Percentiles rank a stretch among this genome's conserved stretches.
Evolutionary conservation across 2,329 filamentous ascomycete species (phyloP).

Genomic region (Chrysoporthe deuterocubensis): DNA sequence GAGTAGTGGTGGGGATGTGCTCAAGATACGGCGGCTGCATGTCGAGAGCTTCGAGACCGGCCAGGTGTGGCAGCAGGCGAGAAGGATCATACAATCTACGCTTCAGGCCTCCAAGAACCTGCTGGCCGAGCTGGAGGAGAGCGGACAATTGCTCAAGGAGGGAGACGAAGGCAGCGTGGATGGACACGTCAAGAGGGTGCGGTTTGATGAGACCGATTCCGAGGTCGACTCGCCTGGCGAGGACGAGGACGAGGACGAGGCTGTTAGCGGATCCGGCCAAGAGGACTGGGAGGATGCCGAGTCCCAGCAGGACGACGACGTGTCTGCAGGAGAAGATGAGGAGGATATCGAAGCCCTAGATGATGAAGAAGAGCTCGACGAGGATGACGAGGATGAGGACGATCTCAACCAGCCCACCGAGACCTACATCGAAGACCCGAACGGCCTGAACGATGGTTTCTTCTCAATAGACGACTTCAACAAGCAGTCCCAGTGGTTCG

Average conservation of each 20-base stretch:
- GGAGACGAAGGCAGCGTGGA: slow-evolving; percentile 29
- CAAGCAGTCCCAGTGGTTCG: slow-evolving; percentile 85
- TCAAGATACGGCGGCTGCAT: slow-evolving; percentile 84
- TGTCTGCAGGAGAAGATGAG: slow-evolving; percentile 36
- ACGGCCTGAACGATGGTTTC: slow-evolving; percentile 95
- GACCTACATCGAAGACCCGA: slow-evolving; percentile 70
- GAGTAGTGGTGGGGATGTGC: slow-evolving; percentile 52
- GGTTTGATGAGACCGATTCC: slow-evolving; percentile 44
- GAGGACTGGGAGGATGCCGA: slow-evolving; percentile 41
- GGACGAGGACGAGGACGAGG: slow-evolving; percentile 21
- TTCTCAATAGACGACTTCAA: slow-evolving; percentile 99
- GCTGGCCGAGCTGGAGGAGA: slow-evolving; percentile 54
- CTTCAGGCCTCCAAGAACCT: slow-evolving; percentile 52
- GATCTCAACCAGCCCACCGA: slow-evolving; percentile 53
- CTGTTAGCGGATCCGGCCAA: slow-evolving; percentile 38
- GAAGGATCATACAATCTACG: slow-evolving; percentile 71
- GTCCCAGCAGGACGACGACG: slow-evolving; percentile 32
- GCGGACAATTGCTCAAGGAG: slow-evolving; percentile 29
- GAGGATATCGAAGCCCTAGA: slow-evolving; percentile 38
- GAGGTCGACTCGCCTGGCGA: slow-evolving; percentile 35
- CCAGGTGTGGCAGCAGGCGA: slow-evolving; percentile 94
- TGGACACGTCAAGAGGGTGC: slow-evolving; percentile 35
- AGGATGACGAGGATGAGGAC: slow-evolving; percentile 45
- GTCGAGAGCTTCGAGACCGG: slow-evolving; percentile 83
- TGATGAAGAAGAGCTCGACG: slow-evolving; percentile 39